Evolutionary conservation across 2,329 filamentous ascomycete genomes (phyloP).

Genomic region (Rugonectria rugulosa): DNA sequence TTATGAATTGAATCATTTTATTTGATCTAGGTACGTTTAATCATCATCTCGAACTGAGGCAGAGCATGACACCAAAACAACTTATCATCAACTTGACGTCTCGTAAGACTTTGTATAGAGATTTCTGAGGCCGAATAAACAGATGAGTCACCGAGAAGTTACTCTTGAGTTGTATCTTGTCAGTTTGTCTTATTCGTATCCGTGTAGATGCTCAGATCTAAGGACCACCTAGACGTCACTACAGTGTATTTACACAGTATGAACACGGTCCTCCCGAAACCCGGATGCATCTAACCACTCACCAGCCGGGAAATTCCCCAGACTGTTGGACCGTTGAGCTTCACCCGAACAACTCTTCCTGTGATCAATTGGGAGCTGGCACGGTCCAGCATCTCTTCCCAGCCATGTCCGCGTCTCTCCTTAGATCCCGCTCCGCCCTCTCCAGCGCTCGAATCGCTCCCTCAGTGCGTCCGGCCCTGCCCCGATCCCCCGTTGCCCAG

Average conservation of each 20-base stretch:
- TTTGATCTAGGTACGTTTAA: too few relatives aligned
- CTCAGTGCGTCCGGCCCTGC: conserved; percentile 27
- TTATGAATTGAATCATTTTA: too few relatives aligned
- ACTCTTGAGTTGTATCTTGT: too few relatives aligned
- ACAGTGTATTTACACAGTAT: conserved; percentile 32
- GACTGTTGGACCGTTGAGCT: conserved; percentile 35
- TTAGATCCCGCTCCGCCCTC: conserved; percentile 34
- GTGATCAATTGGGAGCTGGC: conserved; percentile 42
- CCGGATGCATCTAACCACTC: conserved; percentile 23
- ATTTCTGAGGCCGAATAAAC: too few relatives aligned
- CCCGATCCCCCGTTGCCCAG: conserved; percentile 30
- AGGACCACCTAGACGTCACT: conserved; percentile 2
- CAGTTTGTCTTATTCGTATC: too few relatives aligned
- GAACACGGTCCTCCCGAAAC: conserved; percentile 28
- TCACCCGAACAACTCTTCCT: conserved; percentile 35
- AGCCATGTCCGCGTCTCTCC: conserved; percentile 36
- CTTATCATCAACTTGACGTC: too few relatives aligned
- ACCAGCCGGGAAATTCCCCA: conserved; percentile 34
- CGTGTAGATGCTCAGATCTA: too few relatives aligned
- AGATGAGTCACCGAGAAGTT: too few relatives aligned
- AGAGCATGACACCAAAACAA: too few relatives aligned
- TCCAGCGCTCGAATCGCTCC: conserved; percentile 28
- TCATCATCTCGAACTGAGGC: too few relatives aligned
- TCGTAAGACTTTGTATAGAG: too few relatives aligned
- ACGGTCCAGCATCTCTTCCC: conserved; percentile 37